Base-by-base conservation (phyloP, 2,329 filamentous ascomycete genomes). In the Cladorrhinum sp. region DNA sequence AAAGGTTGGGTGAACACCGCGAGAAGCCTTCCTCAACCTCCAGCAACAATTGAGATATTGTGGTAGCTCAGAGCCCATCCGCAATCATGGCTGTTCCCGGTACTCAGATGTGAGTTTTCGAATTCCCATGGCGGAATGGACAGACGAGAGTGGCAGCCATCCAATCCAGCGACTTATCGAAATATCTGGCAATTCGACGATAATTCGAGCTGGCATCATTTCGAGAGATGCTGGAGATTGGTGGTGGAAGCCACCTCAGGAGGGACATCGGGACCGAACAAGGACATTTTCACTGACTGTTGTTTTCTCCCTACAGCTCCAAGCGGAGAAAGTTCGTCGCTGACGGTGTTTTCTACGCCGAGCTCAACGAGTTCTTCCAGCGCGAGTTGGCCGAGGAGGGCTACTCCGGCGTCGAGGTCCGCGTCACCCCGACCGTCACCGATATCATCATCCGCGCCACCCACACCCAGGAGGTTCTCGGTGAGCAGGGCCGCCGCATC, bases 331-430 rank as follows among this genome's bases (percentile, higher is more conserved):
- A 93, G 88, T 93, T 93, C 85, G 89, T 93, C 78, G 91, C 90
- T 73, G 95, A 99, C 83, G 95, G 95, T 89, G 95, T 99, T 77
- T 99, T 99, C 91, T 99, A 97, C 83, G 95, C 95, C 85, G 95
- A 99, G 85, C 85, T 99, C 82, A 99, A 99, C 90, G 95, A 99
- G 86, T 99, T 99, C 90, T 99, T 99, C 92, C 95, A 98, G 88
- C 93, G 95, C 81, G 95, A 99, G 85, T 87, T 99, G 79, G 95
- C 95, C 78, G 95, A 99, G 89, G 96, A 99, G 85, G 95, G 95
- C 75, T 99, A 99, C 89, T 99, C 95, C 61, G 95, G 95, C 79
- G 95, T 99, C 80, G 96, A 99, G 86, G 95, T 99, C 84, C 92
- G 96, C 86, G 95, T 99, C 74, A 99, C 95, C 74, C 95, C 95